Evolutionary conservation across 768 basidiomycete genomes (phyloP).

Genomic region (Lactarius akahatsu): DNA sequence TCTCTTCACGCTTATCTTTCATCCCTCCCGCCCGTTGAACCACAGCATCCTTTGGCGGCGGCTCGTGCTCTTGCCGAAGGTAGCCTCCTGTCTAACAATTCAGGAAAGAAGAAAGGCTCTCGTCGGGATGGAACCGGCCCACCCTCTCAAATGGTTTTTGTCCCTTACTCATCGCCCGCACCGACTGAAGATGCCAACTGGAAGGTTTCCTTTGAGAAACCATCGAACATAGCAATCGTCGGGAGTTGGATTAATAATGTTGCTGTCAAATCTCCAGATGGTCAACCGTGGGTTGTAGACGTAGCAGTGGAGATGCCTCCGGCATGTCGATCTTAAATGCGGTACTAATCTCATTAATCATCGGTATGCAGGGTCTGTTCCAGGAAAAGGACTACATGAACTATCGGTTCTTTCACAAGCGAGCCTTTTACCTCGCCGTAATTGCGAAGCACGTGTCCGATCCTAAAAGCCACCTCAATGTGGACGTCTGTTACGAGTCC

Average conservation of each 20-base stretch:
- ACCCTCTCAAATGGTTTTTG: constrained; percentile 40
- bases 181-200: constrained; percentile 82
- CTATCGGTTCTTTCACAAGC: constrained; percentile 87
- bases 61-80: constrained; percentile 52
- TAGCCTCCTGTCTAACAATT: constrained; percentile 30
- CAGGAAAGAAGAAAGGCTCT: constrained; percentile 12
- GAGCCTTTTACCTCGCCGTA: constrained; percentile 83
- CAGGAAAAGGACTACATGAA: constrained; percentile 95
- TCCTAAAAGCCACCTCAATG: constrained; percentile 46
- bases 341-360: constrained; percentile 1
- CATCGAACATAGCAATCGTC: constrained; percentile 70
- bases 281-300: constrained; percentile 67
- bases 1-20: constrained; percentile 65
- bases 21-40: constrained; percentile 53
- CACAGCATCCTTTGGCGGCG: constrained; percentile 68
- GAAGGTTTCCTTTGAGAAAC: constrained; percentile 81
- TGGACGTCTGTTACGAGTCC: constrained; percentile 63
- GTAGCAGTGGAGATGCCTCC: constrained; percentile 85
- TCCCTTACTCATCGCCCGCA: constrained; percentile 68
- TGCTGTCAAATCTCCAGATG: constrained; percentile 69
- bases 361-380: constrained; percentile 60
- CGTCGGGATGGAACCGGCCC: constrained; percentile 8
- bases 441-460: constrained; percentile 61
- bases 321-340: constrained; percentile 39
- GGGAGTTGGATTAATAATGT: constrained; percentile 87